Evolutionary conservation across 2,329 filamentous ascomycete genomes (phyloP).

Genomic region (Alternaria triticina): DNA sequence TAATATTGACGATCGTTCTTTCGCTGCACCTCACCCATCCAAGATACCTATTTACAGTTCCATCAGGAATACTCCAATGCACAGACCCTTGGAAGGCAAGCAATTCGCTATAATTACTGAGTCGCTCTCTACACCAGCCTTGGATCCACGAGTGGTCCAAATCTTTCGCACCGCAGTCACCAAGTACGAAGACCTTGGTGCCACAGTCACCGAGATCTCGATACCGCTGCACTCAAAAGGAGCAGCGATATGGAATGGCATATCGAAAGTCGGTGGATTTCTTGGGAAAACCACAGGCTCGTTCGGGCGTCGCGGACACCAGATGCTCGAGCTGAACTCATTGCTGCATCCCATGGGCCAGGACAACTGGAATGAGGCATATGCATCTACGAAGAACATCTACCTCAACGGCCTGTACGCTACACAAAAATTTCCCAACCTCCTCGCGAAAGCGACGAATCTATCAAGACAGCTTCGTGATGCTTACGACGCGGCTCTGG

Average conservation of each 20-base stretch:
- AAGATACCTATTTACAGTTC: conserved; percentile 36
- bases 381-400: conserved; percentile 61
- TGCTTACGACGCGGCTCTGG: conserved; percentile 53
- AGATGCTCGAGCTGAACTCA: conserved; percentile 59
- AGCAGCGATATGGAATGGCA: conserved; percentile 58
- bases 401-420: conserved; percentile 61
- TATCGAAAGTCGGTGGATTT: conserved; percentile 52
- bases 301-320: conserved; percentile 56
- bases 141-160: conserved; percentile 51
- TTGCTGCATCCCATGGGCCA: conserved; percentile 56
- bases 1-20: conserved; percentile 54
- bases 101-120: conserved; percentile 42
- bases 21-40: conserved; percentile 39
- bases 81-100: conserved; percentile 33
- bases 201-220: conserved; percentile 58
- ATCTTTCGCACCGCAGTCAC: conserved; percentile 53
- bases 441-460: conserved; percentile 60
- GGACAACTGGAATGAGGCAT: conserved; percentile 59
- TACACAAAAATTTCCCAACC: conserved; percentile 51
- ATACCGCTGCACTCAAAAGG: conserved; percentile 58
- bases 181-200: conserved; percentile 56
- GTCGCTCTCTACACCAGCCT: conserved; percentile 34
- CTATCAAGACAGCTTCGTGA: conserved; percentile 56
- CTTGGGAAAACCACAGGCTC: conserved; percentile 51
- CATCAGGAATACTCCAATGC: conserved; percentile 13